Percentiles rank a stretch among this genome's conserved stretches.
These are phyloP conservation scores for Venturia carpophila DNA, from an alignment of 2,329 filamentous ascomycete species.

Conservation along the genomic window DNA sequence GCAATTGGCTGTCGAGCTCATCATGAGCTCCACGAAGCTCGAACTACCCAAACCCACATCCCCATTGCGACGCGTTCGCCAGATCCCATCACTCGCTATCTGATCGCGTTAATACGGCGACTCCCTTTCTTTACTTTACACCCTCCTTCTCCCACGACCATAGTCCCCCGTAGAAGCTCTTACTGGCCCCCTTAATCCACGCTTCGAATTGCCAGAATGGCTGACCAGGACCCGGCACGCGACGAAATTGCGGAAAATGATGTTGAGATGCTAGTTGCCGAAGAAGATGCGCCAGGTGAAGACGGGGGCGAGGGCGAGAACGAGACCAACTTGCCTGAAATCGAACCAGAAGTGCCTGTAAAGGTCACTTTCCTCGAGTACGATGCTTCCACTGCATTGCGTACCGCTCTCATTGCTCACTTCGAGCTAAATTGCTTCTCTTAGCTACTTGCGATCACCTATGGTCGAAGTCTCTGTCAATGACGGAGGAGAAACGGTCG, in stretches of 20 bases:
- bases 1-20: too few relatives aligned
- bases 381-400: slow-evolving; percentile 20
- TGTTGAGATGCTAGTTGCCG: slow-evolving; percentile 12
- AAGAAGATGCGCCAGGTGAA: slow-evolving; percentile 5
- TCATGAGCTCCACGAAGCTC: not conserved
- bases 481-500: slow-evolving; percentile 49
- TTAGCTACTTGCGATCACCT: slow-evolving; percentile 41
- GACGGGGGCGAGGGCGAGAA: not conserved
- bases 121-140: not conserved
- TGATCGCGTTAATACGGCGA: not conserved
- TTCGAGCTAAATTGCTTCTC: not conserved
- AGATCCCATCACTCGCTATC: not conserved
- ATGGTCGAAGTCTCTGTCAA: slow-evolving; percentile 41
- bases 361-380: slow-evolving; percentile 41
- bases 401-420: not conserved
- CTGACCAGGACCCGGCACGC: slow-evolving; percentile 2
- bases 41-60: not conserved
- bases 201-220: not conserved
- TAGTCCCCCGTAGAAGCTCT: not conserved
- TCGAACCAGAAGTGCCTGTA: slow-evolving; percentile 36
- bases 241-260: slow-evolving; percentile 11
- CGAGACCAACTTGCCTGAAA: slow-evolving; percentile 31
- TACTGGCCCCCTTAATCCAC: not conserved
- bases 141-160: not conserved
- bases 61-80: not conserved